A percentile compares a stretch with the other conserved stretches of the same genome.
phyloP scores from a whole-genome alignment of 331 rosid species.

The Quercus lobata region DNA sequence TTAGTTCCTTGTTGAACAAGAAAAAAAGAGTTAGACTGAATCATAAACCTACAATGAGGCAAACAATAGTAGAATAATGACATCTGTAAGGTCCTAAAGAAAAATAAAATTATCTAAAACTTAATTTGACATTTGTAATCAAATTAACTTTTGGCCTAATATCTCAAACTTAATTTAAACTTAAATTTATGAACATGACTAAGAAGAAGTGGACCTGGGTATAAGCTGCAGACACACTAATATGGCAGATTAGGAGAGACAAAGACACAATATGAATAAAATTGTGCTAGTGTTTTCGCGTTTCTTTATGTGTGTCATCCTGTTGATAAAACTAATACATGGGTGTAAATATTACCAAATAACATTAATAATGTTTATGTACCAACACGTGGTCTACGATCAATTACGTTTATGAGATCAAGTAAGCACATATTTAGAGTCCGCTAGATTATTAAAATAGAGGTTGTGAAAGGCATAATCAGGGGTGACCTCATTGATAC shows the following conservation, averaged over 20 bases:
- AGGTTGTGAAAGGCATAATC: background rate
- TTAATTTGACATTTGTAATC: no score
- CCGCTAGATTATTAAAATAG: background rate
- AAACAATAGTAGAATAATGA: background rate
- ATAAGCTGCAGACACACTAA: background rate
- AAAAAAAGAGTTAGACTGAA: conserved; percentile 12
- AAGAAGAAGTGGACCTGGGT: background rate
- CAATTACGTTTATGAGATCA: background rate
- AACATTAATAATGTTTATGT: background rate
- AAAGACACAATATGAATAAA: background rate
- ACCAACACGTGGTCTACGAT: no score
- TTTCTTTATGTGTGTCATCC: background rate
- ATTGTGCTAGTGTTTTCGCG: fast-evolving
- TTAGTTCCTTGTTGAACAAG: conserved; percentile 21
- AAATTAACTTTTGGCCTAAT: background rate
- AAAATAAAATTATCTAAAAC: background rate
- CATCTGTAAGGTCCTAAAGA: background rate
- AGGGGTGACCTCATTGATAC: background rate
- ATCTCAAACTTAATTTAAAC: background rate
- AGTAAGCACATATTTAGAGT: background rate
- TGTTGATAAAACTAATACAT: background rate
- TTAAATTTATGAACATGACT: background rate
- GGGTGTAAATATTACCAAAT: background rate
- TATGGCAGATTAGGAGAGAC: background rate
- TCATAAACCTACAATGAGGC: background rate